phyloP scores from a whole-genome alignment of 257 asterid species.

The Scutellaria baicalensis region DNA sequence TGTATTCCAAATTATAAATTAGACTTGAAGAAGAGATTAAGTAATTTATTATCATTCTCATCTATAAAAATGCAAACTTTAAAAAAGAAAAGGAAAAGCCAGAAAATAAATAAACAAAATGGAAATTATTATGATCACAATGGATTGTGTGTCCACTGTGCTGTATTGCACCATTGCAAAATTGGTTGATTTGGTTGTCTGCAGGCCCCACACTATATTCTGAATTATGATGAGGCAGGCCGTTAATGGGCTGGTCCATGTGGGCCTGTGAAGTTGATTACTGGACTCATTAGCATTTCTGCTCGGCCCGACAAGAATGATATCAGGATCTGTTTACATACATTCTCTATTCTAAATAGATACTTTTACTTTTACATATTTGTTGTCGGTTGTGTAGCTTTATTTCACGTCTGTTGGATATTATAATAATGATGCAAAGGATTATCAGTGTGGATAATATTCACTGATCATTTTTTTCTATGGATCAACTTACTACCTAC shows the following conservation, averaged over 20 bases:
- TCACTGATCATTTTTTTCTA: too few relatives aligned
- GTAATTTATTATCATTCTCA: neutral
- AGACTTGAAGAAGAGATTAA: neutral
- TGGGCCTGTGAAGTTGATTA: neutral
- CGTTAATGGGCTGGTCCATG: slow-evolving; percentile 7
- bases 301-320: neutral
- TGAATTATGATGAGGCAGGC: neutral
- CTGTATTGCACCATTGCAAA: slow-evolving; percentile 12
- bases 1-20: too few relatives aligned
- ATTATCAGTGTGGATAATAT: too few relatives aligned
- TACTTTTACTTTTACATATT: neutral
- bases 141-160: neutral
- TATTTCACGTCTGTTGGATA: neutral
- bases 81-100: neutral
- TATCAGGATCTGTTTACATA: neutral
- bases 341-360: neutral
- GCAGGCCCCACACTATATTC: slow-evolving; percentile 5
- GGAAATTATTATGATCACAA: neutral
- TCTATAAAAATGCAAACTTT: neutral
- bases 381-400: neutral
- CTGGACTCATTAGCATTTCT: neutral
- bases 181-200: neutral
- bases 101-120: neutral
- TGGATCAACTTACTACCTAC: too few relatives aligned
- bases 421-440: too few relatives aligned